Percentiles rank a stretch among this genome's conserved stretches.
Evolutionary conservation across 805 yeast genomes (phyloP).

Genomic region (Komagataella kurtzmanii): DNA sequence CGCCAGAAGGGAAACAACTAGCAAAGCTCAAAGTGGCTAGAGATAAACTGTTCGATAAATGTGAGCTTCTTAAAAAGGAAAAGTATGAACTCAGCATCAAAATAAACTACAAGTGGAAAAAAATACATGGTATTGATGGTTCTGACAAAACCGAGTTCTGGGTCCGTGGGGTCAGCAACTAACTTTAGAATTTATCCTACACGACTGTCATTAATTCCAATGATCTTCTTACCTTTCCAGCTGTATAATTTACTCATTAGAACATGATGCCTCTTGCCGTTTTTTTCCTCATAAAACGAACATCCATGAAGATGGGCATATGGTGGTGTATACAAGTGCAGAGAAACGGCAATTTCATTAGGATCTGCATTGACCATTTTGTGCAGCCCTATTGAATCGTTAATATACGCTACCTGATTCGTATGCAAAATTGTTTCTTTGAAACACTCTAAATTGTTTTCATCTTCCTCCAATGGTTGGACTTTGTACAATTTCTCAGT

Average conservation of each 20-base stretch:
- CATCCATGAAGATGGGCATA: conserved; percentile 53
- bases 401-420: conserved; percentile 48
- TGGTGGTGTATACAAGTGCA: conserved; percentile 70
- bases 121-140: conserved; percentile 15
- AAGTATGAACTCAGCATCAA: conserved; percentile 17
- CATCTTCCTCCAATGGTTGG: conserved; percentile 6
- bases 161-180: conserved; percentile 39
- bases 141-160: conserved; percentile 35
- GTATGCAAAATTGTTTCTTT: conserved; percentile 10
- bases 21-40: conserved; percentile 15
- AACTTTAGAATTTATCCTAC: background rate
- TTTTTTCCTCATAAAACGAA: conserved; percentile 31
- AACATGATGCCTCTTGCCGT: conserved; percentile 39
- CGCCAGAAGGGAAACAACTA: conserved; percentile 6
- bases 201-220: conserved; percentile 1
- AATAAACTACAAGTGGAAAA: conserved; percentile 13
- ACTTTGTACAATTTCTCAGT: conserved; percentile 40
- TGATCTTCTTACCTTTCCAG: conserved; percentile 35
- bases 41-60: conserved; percentile 13
- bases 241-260: conserved; percentile 47
- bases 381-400: conserved; percentile 56
- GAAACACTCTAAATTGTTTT: background rate
- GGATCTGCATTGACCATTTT: conserved; percentile 36
- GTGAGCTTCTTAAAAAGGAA: conserved; percentile 13
- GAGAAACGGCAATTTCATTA: conserved; percentile 36